Conservation (phyloP, 2,329 filamentous ascomycete genomes). For the Xylariaceae sp. region DNA sequence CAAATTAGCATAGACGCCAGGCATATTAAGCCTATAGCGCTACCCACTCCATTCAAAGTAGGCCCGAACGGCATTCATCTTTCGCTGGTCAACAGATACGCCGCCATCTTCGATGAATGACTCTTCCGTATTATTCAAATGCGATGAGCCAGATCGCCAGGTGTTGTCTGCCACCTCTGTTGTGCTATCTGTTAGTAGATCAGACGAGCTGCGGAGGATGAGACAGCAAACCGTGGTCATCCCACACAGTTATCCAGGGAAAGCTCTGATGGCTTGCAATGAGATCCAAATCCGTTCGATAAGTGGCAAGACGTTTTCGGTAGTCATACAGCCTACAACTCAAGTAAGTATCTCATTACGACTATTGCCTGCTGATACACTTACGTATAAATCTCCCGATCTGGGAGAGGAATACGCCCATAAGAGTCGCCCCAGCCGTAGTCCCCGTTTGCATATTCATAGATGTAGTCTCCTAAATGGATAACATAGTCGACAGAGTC, state of each 20-base stretch:
- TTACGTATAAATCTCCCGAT: conserved; percentile 53
- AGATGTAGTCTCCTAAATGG: conserved; percentile 61
- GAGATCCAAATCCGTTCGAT: conserved; percentile 67
- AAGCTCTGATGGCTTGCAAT: conserved; percentile 60
- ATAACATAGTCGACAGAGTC: conserved; percentile 65
- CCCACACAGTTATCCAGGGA: conserved; percentile 69
- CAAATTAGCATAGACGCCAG: conserved; percentile 33
- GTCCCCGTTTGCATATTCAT: conserved; percentile 46
- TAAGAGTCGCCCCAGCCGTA: conserved; percentile 59
- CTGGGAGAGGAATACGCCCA: conserved; percentile 58
- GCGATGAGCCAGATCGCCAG: conserved; percentile 64
- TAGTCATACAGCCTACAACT: conserved; percentile 59
- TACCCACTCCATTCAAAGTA: conserved; percentile 71
- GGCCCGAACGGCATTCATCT: conserved; percentile 74
- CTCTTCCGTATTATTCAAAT: conserved; percentile 69
- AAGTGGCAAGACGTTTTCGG: conserved; percentile 62
- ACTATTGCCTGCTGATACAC: conserved; percentile 40
- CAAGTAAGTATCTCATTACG: conserved; percentile 29
- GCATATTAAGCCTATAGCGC: neutral
- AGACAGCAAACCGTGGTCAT: conserved; percentile 56
- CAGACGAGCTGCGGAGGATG: no score
- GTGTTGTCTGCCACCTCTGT: conserved; percentile 67
- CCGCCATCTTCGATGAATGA: conserved; percentile 65
- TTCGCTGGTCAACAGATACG: conserved; percentile 72
- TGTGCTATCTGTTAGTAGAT: neutral